phyloP scores from a whole-genome alignment of 2,329 filamentous ascomycete species.

The Pseudomassariella vexata region DNA sequence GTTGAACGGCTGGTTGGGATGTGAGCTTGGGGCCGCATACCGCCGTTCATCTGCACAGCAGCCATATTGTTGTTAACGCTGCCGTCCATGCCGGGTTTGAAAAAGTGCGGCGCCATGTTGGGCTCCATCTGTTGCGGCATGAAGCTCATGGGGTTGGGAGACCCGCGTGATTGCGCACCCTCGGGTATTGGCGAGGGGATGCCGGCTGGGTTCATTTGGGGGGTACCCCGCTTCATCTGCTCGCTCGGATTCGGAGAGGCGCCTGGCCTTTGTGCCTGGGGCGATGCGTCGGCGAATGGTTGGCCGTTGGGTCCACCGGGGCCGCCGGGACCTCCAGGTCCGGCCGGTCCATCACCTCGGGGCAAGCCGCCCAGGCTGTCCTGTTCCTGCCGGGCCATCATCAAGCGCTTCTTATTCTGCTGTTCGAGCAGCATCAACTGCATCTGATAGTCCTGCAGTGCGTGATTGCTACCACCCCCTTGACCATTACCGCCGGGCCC shows the following conservation, averaged over 20 bases:
- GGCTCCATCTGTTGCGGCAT: conserved; percentile 59
- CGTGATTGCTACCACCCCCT: conserved; percentile 63
- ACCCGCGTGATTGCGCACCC: conserved; percentile 59
- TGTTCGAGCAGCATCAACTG: conserved; percentile 82
- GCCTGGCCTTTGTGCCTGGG: conserved; percentile 60
- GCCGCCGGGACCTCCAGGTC: conserved; percentile 37
- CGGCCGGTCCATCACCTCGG: conserved; percentile 44
- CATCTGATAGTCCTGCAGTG: conserved; percentile 84
- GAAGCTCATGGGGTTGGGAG: conserved; percentile 60
- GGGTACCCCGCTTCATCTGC: conserved; percentile 73
- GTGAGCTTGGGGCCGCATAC: conserved; percentile 66
- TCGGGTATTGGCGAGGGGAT: conserved; percentile 70
- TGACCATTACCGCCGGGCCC: conserved; percentile 39
- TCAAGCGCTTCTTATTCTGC: conserved; percentile 79
- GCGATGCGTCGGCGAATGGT: conserved; percentile 64
- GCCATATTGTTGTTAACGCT: conserved; percentile 50
- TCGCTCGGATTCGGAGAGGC: conserved; percentile 74
- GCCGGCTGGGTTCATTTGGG: conserved; percentile 63
- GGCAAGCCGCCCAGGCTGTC: conserved; percentile 53
- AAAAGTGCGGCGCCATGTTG: conserved; percentile 54
- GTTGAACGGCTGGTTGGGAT: conserved; percentile 48
- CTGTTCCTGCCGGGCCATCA: conserved; percentile 79
- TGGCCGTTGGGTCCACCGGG: conserved; percentile 53
- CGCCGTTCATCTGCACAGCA: conserved; percentile 52
- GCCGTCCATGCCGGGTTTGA: conserved; percentile 43